Base-by-base conservation (phyloP, 306 rosid species). In the Oemleria cerasiformis region DNA sequence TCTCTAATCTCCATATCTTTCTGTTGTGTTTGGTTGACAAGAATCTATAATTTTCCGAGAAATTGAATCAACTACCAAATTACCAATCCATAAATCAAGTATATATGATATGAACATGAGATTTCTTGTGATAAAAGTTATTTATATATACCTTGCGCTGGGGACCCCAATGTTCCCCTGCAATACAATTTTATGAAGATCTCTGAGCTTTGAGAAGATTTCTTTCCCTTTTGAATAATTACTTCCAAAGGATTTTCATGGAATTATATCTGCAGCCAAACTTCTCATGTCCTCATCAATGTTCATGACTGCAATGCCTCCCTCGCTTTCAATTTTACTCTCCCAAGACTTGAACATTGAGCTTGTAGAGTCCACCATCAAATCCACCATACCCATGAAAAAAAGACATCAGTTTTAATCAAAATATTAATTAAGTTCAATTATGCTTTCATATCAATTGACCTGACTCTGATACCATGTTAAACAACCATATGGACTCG, bases 231-330 rank as follows among this genome's bases (percentile, higher is more conserved):
- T 75, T 3, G 47, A 43, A 80, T 79, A 89, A 68, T 78, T 80
- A 77, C 88, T 87, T 17, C 88, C 89, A 47, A 90, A 90, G 75
- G 86, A 90, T 36, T 89, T 83, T 66, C 65, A 82, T 0, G 88
- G 78, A 23, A 90, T 82, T 58, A 87, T 82, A 55, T 85, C 84
- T 0, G 88, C 86, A 0, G 86, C 87, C 69, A 87, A 77, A 74
- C 84, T 74, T 84, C 81, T 64, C 34, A 85, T 42, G 73, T 82
- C 75, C 5, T 79, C 84, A 73, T 84, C 88, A 41, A 90, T 79
- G 11, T 85, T n/a, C n/a, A n/a, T 76, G 40, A 80, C 88, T 15
- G 75, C 67, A 56, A 10, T 65, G 40, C 51, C 79, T 77, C 84
- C 87, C 23, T 75, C 82, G 1, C 58, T 57, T 56, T 80, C 78